Percentiles rank a stretch among this genome's conserved stretches.
Conservation (phyloP, 2,329 filamentous ascomycete genomes). For the Coleophoma eucalyptorum region DNA sequence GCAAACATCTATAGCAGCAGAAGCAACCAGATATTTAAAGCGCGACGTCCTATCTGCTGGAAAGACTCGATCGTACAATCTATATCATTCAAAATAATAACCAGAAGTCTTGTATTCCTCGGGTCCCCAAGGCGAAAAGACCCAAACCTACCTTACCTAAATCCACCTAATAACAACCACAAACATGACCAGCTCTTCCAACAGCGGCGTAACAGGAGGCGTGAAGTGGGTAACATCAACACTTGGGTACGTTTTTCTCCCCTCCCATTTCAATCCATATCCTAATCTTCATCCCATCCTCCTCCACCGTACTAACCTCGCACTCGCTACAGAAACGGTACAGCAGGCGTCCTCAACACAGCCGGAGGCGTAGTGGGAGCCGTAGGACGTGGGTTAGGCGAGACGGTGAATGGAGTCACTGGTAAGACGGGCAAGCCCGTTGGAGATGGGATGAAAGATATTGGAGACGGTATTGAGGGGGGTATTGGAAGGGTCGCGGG, state of each 20-base stretch:
- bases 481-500: slow-evolving; percentile 16
- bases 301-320: neutral
- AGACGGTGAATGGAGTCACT: slow-evolving; percentile 18
- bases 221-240: slow-evolving; percentile 10
- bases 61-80: no score
- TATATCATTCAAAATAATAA: no score
- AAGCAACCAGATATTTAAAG: no score
- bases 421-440: slow-evolving; percentile 17
- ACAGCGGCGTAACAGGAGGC: slow-evolving; percentile 5
- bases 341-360: slow-evolving; percentile 16
- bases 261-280: neutral
- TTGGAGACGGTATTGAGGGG: slow-evolving; percentile 17
- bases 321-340: slow-evolving; percentile 10
- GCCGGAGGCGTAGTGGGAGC: slow-evolving; percentile 18
- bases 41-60: no score
- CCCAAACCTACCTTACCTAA: no score
- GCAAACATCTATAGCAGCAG: no score
- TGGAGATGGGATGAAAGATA: slow-evolving; percentile 19
- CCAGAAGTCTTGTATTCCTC: no score
- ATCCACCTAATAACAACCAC: neutral
- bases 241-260: slow-evolving; percentile 2
- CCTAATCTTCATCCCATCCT: neutral
- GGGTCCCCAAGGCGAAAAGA: no score
- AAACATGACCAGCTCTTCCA: neutral
- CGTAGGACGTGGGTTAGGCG: slow-evolving; percentile 17